A percentile compares a stretch with the other conserved stretches of the same genome.
phyloP scores from a whole-genome alignment of 2,329 filamentous ascomycete genomes.

The Ascochyta pisi region DNA sequence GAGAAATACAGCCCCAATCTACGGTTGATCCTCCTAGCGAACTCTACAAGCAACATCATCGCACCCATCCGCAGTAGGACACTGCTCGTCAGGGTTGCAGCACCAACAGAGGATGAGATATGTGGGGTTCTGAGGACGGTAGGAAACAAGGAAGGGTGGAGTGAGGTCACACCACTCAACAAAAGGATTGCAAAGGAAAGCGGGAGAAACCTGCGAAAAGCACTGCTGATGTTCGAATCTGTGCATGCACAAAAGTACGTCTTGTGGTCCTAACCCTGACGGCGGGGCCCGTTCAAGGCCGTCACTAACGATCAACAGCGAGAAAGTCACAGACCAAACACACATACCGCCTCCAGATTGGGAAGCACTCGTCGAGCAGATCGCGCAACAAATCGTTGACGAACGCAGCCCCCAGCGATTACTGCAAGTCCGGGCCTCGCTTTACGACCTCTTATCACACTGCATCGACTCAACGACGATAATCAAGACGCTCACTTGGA shows the following conservation, averaged over 20 bases:
- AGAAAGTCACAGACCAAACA: slow-evolving; percentile 86
- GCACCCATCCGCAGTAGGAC: slow-evolving; percentile 95
- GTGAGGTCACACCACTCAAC: slow-evolving; percentile 76
- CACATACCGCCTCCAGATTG: slow-evolving; percentile 94
- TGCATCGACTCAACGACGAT: slow-evolving; percentile 96
- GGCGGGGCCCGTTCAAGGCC: not conserved
- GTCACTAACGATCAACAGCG: slow-evolving; percentile 60
- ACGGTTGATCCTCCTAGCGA: slow-evolving; percentile 88
- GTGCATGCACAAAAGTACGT: slow-evolving; percentile 95
- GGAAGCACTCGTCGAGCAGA: slow-evolving; percentile 88
- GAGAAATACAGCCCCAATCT: slow-evolving; percentile 98
- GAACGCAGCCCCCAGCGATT: slow-evolving; percentile 92
- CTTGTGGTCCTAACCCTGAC: not conserved
- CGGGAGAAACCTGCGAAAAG: slow-evolving; percentile 86
- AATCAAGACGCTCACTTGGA: slow-evolving; percentile 93
- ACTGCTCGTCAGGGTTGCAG: slow-evolving; percentile 87
- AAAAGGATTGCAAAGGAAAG: slow-evolving; percentile 88
- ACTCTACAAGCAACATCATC: slow-evolving; percentile 98
- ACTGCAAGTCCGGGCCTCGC: slow-evolving; percentile 83
- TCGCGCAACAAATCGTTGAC: slow-evolving; percentile 91
- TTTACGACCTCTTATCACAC: slow-evolving; percentile 97
- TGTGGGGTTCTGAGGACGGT: slow-evolving; percentile 72
- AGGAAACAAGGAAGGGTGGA: slow-evolving; percentile 84
- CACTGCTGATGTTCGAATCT: slow-evolving; percentile 95
- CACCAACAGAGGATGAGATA: slow-evolving; percentile 86